Evolutionary conservation across 768 basidiomycete species (phyloP), one percentile per base, ranked within the genome.

Genomic region (Myochromella boudieri): DNA sequence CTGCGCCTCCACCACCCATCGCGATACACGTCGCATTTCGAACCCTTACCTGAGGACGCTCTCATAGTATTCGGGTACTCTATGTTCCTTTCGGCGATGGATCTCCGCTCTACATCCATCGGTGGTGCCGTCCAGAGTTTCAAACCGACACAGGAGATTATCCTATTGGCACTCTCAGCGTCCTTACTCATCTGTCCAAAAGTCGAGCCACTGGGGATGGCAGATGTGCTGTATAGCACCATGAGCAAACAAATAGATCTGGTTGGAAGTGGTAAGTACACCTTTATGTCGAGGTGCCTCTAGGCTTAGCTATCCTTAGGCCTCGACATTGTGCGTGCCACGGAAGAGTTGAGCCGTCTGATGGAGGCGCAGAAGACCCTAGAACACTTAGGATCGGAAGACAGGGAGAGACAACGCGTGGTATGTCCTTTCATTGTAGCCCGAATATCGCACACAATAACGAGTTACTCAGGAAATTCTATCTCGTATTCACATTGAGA

Each of bases 51-150:
- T 55, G 59, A 39, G 29, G 58, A 60, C 1, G 60, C 62, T 2
- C 46, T 65, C 5, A 51, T 67, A 31, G 56, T 65, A 14, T 63
- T 62, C 37, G 64, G 58, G 17, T 68, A 68, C 33, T 63, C 63
- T 10, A 40, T 67, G 3, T 68, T 64, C 43, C 51, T 69, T 17
- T 62, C 60, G 48, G 61, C 62, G 27, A 49, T 57, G 15, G 55
- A 63, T 4, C 53, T 68, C 1, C 61, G 66, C 6, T 52, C 57
- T 24, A 58, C 57, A 37, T 55, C 63, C 8, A 46, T 40, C 34
- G 48, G 51, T n/a, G 57, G 58, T 10, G 47, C 54, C 1, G 46
- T 49, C 14, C 49, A 55, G 3, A 42, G 51, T 0, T 68, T 62
- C 37, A 54, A 63, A 28, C 58, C 49, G 37, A 59, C 61, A 0